phyloP scores from a whole-genome alignment of 2,329 filamentous ascomycete species.

The Epichloe gansuensis region DNA sequence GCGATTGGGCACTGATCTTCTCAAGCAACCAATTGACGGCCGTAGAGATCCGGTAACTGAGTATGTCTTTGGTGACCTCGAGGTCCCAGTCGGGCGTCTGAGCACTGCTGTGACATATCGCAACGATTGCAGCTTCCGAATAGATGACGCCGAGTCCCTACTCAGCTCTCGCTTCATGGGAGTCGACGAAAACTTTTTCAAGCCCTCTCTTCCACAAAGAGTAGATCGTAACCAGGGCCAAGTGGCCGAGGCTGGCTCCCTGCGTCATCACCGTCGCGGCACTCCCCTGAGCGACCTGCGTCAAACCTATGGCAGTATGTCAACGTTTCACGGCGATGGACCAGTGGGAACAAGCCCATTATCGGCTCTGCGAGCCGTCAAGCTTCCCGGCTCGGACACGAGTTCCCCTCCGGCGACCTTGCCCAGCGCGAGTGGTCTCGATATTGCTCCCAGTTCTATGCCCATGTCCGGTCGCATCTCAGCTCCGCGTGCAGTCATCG shows the following conservation, averaged over 20 bases:
- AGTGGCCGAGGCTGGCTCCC: slow-evolving; percentile 54
- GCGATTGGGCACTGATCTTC: slow-evolving; percentile 48
- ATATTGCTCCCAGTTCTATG: slow-evolving; percentile 35
- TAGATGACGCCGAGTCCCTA: slow-evolving; percentile 83
- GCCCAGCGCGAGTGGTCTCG: slow-evolving; percentile 31
- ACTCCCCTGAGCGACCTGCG: slow-evolving; percentile 45
- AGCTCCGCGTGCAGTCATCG: slow-evolving; percentile 18
- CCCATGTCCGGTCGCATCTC: slow-evolving; percentile 30
- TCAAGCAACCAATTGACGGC: slow-evolving; percentile 33
- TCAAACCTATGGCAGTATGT: slow-evolving; percentile 79
- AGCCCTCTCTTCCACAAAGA: slow-evolving; percentile 57
- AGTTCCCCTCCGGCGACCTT: slow-evolving; percentile 44
- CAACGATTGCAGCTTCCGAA: slow-evolving; percentile 76
- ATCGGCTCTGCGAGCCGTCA: slow-evolving; percentile 63
- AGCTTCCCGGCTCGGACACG: slow-evolving; percentile 45
- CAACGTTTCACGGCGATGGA: slow-evolving; percentile 75
- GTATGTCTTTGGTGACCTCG: slow-evolving; percentile 70
- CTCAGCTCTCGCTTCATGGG: slow-evolving; percentile 90
- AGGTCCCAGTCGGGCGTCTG: slow-evolving; percentile 76
- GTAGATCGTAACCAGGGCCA: slow-evolving; percentile 23
- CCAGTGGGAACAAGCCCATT: slow-evolving; percentile 73
- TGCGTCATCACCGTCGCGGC: slow-evolving; percentile 49
- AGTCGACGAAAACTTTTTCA: slow-evolving; percentile 76
- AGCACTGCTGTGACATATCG: slow-evolving; percentile 74
- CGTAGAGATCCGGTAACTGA: slow-evolving; percentile 43